Base-by-base conservation (phyloP, 2,329 filamentous ascomycete genomes). In the Colletotrichum paranaense region DNA sequence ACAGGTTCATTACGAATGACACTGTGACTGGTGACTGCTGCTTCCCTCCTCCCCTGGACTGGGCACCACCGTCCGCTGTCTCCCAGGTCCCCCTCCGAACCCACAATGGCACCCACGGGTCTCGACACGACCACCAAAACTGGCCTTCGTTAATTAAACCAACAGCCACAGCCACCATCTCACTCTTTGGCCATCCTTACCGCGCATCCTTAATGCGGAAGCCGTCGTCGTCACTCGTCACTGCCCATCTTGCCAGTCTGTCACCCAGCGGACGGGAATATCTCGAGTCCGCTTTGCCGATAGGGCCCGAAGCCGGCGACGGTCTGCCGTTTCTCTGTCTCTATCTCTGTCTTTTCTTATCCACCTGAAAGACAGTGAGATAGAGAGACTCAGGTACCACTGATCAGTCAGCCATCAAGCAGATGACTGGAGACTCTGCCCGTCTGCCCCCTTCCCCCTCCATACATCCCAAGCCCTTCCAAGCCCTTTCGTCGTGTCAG, bases 1-100 rank as follows among this genome's bases (percentile, higher is more conserved):
- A 73, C 71, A 60, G 71, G 60, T 69, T 73, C 67, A 71, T 73
- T 73, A 71, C 67, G 56, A 73, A 73, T 71, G 67, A 70, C 60
- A 70, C 67, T 62, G 58, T 57, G 26, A 52, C 52, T 60, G 67
- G 35, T 58, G 52, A 32, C 49, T 35, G 42, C 59, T 32, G 3
- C 49, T 52, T 38, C 11, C 53, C 38, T 59, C 60, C 53, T 12
- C n/a, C 52, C 16, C 53, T 53, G 38, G 62, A 70, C 53, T 53
- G 28, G 67, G 60, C 53, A 66, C 38, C 28, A 70, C 67, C 53
- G 2, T 42, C 38, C 38, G 38, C 38, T 7, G 14, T 22, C 42
- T 49, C 16, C 42, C 42, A 49, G 19, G 5, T 22, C 42, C 19
- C 42, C 42, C 42, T 22, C 42, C 42, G 42, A 49, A 49, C 42